Evolutionary conservation across 2,329 filamentous ascomycete genomes (phyloP), one percentile per base, ranked within the genome.

Genomic region (Rhinocladiella similis): DNA sequence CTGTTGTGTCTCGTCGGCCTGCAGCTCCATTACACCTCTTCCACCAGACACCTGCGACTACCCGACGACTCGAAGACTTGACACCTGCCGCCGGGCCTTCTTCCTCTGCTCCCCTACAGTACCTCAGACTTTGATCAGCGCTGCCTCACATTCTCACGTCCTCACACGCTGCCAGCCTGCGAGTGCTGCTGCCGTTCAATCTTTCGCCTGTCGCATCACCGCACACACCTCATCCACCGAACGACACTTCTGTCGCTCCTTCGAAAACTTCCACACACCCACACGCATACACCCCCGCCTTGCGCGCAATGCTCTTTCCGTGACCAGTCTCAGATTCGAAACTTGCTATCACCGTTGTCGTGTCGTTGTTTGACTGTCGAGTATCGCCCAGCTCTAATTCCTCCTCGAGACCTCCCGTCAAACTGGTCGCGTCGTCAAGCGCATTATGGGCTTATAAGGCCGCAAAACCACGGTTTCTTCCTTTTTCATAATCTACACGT

Each of bases 21-120:
- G 48, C 51, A 53, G 49, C 45, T 45, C 22, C 54, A 57, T 35
- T 47, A 45, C 41, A 33, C 29, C 29, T 12, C 27, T 50, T 51
- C 46, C 25, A 20, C 54, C 33, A n/a, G 47, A 50, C 56, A 29
- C 41, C 60, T 62, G 60, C 60, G 51, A 51, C 60, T 46, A 54
- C 36, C 59, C 59, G 59, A 42, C 52, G 53, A 60, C 53, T 60
- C 54, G 57, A 60, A 53, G 50, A 54, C 47, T 54, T 60, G 57
- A 62, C 56, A 57, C 42, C 60, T 62, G 54, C 58, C 35, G 53
- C 46, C 57, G 57, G 47, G 54, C 58, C 42, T 38, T 38, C 36
- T 27, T 39, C 47, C 47, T 47, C 43, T 25, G 19, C 49, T 19
- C 29, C 42, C 42, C 36, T 51, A 45, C 41, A 38, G 43, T 19